Base-by-base conservation (phyloP, 306 rosid species). In the Prunus dulcis region DNA sequence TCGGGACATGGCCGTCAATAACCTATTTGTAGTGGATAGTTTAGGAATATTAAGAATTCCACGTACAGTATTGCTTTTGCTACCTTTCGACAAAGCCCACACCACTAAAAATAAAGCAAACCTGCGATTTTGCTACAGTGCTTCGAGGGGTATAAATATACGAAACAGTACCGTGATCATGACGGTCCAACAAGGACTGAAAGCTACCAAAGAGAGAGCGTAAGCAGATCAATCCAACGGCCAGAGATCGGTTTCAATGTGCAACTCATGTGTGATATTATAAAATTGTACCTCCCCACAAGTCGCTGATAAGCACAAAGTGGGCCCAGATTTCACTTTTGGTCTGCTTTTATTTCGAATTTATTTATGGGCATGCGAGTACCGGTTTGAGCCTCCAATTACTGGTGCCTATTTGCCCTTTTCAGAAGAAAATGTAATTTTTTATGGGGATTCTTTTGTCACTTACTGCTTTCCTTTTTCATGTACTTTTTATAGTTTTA, bases 1-100 rank as follows among this genome's bases (percentile, higher is more conserved):
- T 49, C n/a, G 81, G 87, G 86, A 81, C 41, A 50, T n/a, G 17
- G 1, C 34, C 27, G 88, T 82, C 83, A 84, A 70, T 73, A 38
- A 53, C 1, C 0, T 9, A 12, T 15, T 52, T 46, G 20, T 19
- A 12, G 8, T 1, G 49, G 75, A 49, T 17, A 72, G 18, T 64
- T 38, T 8, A 4, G 77, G 50, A 80, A 79, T 22, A 65, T 56
- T 0, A 1, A 4, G 32, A 34, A 27, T 27, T 69, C 61, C 15
- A 72, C 66, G 80, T 71, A 80, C 87, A 80, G 62, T 55, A 5
- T 30, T 73, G 76, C 72, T 49, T 64, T 75, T 65, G 6, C 75
- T 60, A 45, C 57, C 64, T 66, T 57, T 41, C 20, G 73, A 75
- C 73, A 81, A 78, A 77, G 76, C 53, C 76, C 34, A 5, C 55